Evolutionary conservation across 805 yeast species (phyloP).

Genomic region (Hanseniaspora meyeri): DNA sequence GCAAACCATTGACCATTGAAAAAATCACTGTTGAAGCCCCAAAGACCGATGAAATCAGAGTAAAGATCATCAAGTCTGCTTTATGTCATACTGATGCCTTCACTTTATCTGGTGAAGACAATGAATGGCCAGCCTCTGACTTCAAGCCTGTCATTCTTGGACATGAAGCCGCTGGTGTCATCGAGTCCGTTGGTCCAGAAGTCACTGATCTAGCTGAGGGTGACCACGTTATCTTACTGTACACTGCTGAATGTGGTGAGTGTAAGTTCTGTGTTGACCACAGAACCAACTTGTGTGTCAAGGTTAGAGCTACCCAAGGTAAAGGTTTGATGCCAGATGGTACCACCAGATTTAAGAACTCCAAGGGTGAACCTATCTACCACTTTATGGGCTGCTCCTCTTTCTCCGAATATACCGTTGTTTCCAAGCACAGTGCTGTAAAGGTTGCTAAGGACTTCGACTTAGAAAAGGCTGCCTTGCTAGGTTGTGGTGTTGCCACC

Average conservation of each 20-base stretch:
- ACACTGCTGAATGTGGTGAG: slow-evolving; percentile 92
- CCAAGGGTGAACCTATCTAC: slow-evolving; percentile 65
- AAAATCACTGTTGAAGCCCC: slow-evolving; percentile 88
- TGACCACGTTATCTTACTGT: slow-evolving; percentile 83
- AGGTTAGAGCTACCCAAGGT: slow-evolving; percentile 96
- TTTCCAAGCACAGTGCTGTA: slow-evolving; percentile 92
- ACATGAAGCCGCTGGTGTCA: slow-evolving; percentile 97
- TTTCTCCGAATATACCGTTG: slow-evolving; percentile 93
- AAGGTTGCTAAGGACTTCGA: slow-evolving; percentile 79
- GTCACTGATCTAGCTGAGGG: slow-evolving; percentile 85
- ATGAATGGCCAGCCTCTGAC: slow-evolving; percentile 52
- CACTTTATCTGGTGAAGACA: slow-evolving; percentile 86
- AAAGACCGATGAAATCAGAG: slow-evolving; percentile 92
- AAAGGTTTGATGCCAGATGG: slow-evolving; percentile 99
- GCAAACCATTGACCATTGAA: slow-evolving; percentile 68
- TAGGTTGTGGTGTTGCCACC: slow-evolving; percentile 98
- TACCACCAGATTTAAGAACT: slow-evolving; percentile 72
- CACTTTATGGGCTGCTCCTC: slow-evolving; percentile 99
- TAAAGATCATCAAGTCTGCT: slow-evolving; percentile 76
- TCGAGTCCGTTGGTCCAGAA: slow-evolving; percentile 89
- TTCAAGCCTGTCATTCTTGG: slow-evolving; percentile 87
- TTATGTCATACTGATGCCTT: slow-evolving; percentile 98
- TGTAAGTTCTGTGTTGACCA: slow-evolving; percentile 93
- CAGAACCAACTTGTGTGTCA: slow-evolving; percentile 91
- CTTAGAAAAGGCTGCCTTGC: slow-evolving; percentile 73